These are phyloP conservation scores for Ogataea angusta DNA, from an alignment of 805 yeast species.

Conservation along the genomic window DNA sequence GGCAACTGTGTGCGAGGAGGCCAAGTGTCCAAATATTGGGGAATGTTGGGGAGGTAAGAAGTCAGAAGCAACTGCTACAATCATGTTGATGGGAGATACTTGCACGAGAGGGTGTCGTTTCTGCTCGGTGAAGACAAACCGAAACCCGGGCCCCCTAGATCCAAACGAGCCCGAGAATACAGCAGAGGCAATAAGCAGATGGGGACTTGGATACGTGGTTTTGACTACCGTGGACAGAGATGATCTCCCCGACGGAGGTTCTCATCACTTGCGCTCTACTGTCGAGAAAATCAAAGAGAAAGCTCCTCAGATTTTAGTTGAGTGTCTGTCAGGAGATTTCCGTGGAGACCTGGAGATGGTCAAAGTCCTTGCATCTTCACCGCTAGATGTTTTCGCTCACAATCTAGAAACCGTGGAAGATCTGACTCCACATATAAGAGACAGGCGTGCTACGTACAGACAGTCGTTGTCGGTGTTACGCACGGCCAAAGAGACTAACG, in stretches of 20 bases:
- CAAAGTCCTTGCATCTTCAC: conserved; percentile 73
- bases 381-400: conserved; percentile 95
- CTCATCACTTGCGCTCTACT: conserved; percentile 85
- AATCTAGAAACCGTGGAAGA: conserved; percentile 95
- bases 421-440: conserved; percentile 91
- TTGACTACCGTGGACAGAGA: conserved; percentile 97
- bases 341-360: conserved; percentile 85
- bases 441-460: conserved; percentile 91
- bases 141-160: conserved; percentile 85
- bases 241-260: conserved; percentile 90
- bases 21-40: conserved; percentile 98
- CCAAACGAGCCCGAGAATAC: conserved; percentile 97
- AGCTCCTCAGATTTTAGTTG: conserved; percentile 89
- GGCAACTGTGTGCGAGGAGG: conserved; percentile 97
- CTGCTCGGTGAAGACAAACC: conserved; percentile 92
- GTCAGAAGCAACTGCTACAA: conserved; percentile 93
- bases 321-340: conserved; percentile 93
- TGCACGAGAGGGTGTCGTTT: conserved; percentile 99
- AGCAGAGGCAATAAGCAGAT: conserved; percentile 92
- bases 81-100: conserved; percentile 97
- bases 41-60: conserved; percentile 99
- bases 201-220: conserved; percentile 98
- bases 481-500: conserved; percentile 75
- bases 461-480: conserved; percentile 78
- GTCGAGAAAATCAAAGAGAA: conserved; percentile 79